Conservation (phyloP, 441 rosid species). For the Capsella rubella region DNA sequence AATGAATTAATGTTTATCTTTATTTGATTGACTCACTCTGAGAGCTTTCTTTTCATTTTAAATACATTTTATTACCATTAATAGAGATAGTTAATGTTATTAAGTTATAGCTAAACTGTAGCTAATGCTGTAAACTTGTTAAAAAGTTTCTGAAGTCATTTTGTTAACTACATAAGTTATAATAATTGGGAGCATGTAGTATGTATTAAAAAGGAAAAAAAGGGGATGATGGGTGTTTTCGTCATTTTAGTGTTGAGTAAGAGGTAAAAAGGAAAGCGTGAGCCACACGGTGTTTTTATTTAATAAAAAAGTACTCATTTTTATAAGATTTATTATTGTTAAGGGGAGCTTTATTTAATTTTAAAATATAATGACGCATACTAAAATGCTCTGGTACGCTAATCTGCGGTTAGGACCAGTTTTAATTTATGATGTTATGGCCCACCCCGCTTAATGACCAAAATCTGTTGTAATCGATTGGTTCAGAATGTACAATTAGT, state of each 20-base stretch:
- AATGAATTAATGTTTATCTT: slow-evolving; percentile 19
- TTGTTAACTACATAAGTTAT: not conserved
- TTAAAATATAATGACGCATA: not conserved
- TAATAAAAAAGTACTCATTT: not conserved
- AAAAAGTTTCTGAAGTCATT: too few relatives aligned
- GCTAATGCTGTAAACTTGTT: too few relatives aligned
- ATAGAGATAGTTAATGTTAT: too few relatives aligned
- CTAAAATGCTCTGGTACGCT: slow-evolving; percentile 39
- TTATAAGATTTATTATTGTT: not conserved
- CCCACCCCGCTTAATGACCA: slow-evolving; percentile 26
- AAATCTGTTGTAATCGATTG: not conserved
- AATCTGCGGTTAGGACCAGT: slow-evolving; percentile 47
- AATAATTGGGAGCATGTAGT: not conserved
- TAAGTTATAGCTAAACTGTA: too few relatives aligned
- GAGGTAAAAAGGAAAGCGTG: slow-evolving; percentile 34
- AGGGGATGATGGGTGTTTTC: slow-evolving; percentile 1
- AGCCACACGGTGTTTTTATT: slow-evolving; percentile 30
- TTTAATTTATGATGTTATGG: slow-evolving; percentile 40
- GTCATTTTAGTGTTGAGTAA: slow-evolving; percentile 33
- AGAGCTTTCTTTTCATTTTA: not conserved
- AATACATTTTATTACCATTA: not conserved
- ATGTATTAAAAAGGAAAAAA: not conserved
- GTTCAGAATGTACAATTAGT: too few relatives aligned
- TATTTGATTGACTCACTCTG: slow-evolving; percentile 5
- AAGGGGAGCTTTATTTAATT: not conserved